phyloP scores from a whole-genome alignment of 2,329 filamentous ascomycete genomes.

The Trichoderma sp. region DNA sequence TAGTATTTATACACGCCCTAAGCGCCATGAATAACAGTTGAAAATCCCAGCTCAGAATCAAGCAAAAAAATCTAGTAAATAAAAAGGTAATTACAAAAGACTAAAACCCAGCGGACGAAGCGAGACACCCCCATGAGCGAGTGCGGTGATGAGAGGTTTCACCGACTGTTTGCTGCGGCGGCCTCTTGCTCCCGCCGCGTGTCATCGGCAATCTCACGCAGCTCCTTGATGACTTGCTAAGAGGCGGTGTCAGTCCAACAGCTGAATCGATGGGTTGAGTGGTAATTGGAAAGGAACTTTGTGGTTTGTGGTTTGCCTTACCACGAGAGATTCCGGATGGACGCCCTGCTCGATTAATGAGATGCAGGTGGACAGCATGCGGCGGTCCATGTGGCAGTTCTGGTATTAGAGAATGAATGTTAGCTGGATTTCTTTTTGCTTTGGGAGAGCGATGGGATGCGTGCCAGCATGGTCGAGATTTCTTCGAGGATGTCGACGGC shows the following conservation, averaged over 20 bases:
- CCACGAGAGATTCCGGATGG: conserved; percentile 90
- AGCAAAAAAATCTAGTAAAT: not conserved
- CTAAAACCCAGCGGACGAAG: not conserved
- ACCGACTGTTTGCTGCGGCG: conserved; percentile 7
- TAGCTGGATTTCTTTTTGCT: not conserved
- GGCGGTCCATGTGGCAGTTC: conserved; percentile 92
- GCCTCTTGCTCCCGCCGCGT: conserved; percentile 36
- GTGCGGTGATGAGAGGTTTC: not conserved
- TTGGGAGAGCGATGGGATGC: conserved; percentile 29
- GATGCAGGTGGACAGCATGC: conserved; percentile 89
- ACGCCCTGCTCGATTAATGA: conserved; percentile 97
- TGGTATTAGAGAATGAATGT: conserved; percentile 36
- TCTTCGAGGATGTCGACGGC: conserved; percentile 81
- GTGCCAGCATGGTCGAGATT: conserved; percentile 83
- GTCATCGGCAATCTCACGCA: conserved; percentile 54
- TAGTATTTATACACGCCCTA: not conserved
- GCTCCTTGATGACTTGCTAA: conserved; percentile 58
- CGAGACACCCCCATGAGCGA: not conserved
- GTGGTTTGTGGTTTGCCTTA: conserved; percentile 52
- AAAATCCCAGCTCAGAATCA: conserved; percentile 7
- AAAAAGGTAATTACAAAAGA: not conserved
- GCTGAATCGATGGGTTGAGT: too few relatives aligned
- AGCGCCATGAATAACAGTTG: conserved; percentile 3
- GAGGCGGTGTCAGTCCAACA: not conserved
- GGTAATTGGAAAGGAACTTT: too few relatives aligned